A percentile compares a stretch with the other conserved stretches of the same genome.
These are phyloP conservation scores for Batrachochytrium dendrobatidis DNA, from an alignment of 371 early-diverging fungal genomes.

Conservation along the genomic window DNA sequence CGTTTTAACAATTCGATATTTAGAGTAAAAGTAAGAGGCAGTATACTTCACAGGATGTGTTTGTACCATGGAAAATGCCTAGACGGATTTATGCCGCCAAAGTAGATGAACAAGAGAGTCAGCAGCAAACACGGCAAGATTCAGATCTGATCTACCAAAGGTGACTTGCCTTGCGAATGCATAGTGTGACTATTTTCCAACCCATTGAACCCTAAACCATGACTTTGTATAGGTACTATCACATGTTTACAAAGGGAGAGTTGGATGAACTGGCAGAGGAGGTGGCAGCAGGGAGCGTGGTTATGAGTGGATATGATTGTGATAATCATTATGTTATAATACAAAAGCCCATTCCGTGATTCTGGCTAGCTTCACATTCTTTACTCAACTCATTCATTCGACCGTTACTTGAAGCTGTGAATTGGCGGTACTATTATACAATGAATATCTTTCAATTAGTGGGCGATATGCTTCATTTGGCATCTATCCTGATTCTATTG, in stretches of 20 bases:
- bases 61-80: conserved; percentile 79
- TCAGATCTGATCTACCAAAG: background rate
- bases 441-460: conserved; percentile 90
- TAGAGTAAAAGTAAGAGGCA: conserved; percentile 52
- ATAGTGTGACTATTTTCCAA: background rate
- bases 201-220: background rate
- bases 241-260: conserved; percentile 85
- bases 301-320: conserved; percentile 74
- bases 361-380: too few relatives aligned
- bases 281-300: conserved; percentile 32
- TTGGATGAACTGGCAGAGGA: conserved; percentile 57
- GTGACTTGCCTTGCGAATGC: background rate
- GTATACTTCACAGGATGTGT: conserved; percentile 83
- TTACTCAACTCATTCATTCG: too few relatives aligned
- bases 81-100: conserved; percentile 19
- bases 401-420: too few relatives aligned
- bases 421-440: too few relatives aligned
- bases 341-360: too few relatives aligned
- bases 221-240: conserved; percentile 71
- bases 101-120: background rate
- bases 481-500: conserved; percentile 86
- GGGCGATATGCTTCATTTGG: conserved; percentile 92
- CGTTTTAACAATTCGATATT: too few relatives aligned
- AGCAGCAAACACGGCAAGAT: background rate
- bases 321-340: conserved; percentile 79